These are phyloP conservation scores for Penicillium sp. DNA, from an alignment of 2,329 filamentous ascomycete species.

Conservation along the genomic window DNA sequence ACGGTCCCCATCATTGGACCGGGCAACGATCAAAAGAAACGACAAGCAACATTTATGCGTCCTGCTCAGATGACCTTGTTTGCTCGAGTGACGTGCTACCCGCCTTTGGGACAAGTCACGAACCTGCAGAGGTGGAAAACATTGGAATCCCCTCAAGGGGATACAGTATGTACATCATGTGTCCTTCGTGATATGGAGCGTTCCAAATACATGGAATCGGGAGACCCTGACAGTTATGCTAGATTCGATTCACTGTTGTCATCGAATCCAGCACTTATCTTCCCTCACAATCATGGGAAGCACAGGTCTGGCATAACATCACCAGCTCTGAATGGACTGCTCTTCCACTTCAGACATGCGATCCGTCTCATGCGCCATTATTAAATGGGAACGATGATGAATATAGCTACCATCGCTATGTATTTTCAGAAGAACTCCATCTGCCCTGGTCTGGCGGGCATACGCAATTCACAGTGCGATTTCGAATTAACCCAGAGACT, in stretches of 20 bases:
- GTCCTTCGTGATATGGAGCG: background rate
- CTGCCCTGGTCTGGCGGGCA: slow-evolving; percentile 31
- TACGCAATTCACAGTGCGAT: slow-evolving; percentile 48
- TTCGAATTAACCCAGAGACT: slow-evolving; percentile 37
- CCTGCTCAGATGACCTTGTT: slow-evolving; percentile 52
- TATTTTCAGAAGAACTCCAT: slow-evolving; percentile 33
- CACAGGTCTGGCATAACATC: slow-evolving; percentile 73
- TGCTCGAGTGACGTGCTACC: slow-evolving; percentile 62
- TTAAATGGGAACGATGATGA: slow-evolving; percentile 24
- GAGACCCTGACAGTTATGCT: background rate
- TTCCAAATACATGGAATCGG: too few relatives aligned
- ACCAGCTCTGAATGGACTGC: slow-evolving; percentile 61
- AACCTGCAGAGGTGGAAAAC: slow-evolving; percentile 50
- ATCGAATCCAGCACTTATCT: slow-evolving; percentile 64
- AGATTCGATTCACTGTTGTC: slow-evolving; percentile 66
- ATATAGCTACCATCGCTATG: slow-evolving; percentile 35
- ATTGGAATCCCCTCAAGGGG: slow-evolving; percentile 17
- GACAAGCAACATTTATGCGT: slow-evolving; percentile 37
- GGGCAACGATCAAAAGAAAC: slow-evolving; percentile 6
- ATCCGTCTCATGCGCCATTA: slow-evolving; percentile 30
- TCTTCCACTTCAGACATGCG: slow-evolving; percentile 53
- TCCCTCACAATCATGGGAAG: slow-evolving; percentile 65
- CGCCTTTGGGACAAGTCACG: slow-evolving; percentile 75
- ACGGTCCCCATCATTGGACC: slow-evolving; percentile 25
- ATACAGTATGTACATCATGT: slow-evolving; percentile 27